Evolutionary conservation across 1,284 basidiomycete genomes (phyloP).

Genomic region (Sanghuangporus sanghuang): DNA sequence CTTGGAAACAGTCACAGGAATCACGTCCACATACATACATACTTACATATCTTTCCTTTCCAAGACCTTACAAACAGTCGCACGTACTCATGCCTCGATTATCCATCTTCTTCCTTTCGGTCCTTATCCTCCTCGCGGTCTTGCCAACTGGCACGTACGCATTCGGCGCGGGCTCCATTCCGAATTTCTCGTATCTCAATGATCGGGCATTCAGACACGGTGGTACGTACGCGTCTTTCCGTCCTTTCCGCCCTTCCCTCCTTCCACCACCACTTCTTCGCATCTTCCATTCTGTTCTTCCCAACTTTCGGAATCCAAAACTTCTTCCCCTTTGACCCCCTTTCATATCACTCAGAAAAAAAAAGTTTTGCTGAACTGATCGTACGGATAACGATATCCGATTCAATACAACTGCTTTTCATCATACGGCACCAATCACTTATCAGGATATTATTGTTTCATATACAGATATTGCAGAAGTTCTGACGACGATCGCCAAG

Average conservation of each 20-base stretch:
- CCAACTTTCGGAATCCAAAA: not conserved
- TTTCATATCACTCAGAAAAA: no score
- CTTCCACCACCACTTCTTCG: not conserved
- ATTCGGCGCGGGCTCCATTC: conserved; percentile 12
- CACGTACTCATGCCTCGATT: not conserved
- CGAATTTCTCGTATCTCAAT: conserved; percentile 5
- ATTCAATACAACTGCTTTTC: no score
- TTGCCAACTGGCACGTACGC: not conserved
- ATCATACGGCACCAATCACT: no score
- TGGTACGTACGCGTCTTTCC: not conserved
- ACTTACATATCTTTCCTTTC: not conserved
- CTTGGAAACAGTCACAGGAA: no score
- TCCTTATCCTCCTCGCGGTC: conserved; percentile 5
- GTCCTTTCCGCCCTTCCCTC: not conserved
- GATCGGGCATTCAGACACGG: conserved; percentile 12
- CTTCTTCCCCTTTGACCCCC: not conserved
- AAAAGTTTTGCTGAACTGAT: no score
- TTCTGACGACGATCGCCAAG: conserved; percentile 29
- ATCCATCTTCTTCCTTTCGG: not conserved
- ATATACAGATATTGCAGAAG: conserved; percentile 29
- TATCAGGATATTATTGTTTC: not conserved
- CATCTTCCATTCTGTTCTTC: not conserved
- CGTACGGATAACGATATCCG: no score
- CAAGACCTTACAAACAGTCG: no score
- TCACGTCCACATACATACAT: not conserved